These are phyloP conservation scores for Cercophora sp. DNA, from an alignment of 495 filamentous ascomycete genomes.

Conservation along the genomic window DNA sequence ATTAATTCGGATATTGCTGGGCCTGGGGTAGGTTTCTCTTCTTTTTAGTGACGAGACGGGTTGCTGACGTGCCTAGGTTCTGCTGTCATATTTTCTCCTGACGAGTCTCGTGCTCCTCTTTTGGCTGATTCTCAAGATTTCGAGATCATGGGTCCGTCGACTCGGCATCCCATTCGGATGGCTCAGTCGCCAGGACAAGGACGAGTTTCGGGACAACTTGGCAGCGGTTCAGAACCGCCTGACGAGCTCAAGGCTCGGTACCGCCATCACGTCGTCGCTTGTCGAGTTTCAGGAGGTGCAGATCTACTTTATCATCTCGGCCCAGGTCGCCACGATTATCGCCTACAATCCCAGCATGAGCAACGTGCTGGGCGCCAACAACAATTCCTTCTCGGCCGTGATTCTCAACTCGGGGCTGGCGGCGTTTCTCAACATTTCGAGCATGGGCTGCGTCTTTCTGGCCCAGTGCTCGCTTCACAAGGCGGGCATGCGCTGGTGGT, in stretches of 20 bases:
- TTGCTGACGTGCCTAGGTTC: conserved; percentile 5
- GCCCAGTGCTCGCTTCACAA: conserved; percentile 6
- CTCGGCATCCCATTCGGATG: no score
- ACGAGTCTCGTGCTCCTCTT: conserved; percentile 1
- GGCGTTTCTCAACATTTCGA: not conserved
- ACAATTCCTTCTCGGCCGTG: conserved; percentile 1
- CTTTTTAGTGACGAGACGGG: no score
- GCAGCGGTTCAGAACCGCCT: not conserved
- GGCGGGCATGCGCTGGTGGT: conserved; percentile 15
- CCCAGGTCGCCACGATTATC: conserved; percentile 10
- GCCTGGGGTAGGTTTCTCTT: conserved; percentile 9
- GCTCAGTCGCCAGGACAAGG: not conserved
- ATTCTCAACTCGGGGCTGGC: conserved; percentile 5
- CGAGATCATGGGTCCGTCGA: not conserved
- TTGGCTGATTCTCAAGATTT: conserved; percentile 1
- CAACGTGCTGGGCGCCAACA: not conserved
- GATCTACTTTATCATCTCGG: conserved; percentile 7
- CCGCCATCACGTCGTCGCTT: conserved; percentile 6
- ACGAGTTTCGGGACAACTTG: not conserved
- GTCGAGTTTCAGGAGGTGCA: conserved; percentile 16
- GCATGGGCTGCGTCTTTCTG: conserved; percentile 2
- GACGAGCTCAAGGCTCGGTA: not conserved
- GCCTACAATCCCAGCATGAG: conserved; percentile 1
- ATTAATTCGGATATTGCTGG: conserved; percentile 9
- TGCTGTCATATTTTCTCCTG: conserved; percentile 13